Percentiles rank a stretch among this genome's conserved stretches.
Conservation (phyloP, 2,329 filamentous ascomycete genomes). For the Paraconiothyrium brasiliense region DNA sequence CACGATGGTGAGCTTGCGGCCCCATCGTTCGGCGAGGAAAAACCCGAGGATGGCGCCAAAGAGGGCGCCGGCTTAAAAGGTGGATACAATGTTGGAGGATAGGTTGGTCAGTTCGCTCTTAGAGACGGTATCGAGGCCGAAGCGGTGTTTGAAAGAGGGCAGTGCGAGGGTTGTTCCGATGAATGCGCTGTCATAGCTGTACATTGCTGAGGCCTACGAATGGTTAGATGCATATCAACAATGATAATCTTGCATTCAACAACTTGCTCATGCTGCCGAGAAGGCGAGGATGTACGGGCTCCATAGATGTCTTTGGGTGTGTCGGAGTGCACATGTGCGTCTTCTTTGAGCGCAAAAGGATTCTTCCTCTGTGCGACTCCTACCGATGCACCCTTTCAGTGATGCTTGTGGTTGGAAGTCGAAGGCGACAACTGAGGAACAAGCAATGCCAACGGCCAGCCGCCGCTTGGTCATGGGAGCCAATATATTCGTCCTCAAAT, state of each 20-base stretch:
- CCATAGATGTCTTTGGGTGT: not conserved
- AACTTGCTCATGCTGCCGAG: slow-evolving; percentile 9
- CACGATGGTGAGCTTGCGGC: slow-evolving; percentile 10
- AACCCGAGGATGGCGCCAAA: slow-evolving; percentile 11
- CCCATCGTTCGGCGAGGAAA: slow-evolving; percentile 10
- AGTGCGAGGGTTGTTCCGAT: slow-evolving; percentile 4
- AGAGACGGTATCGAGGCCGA: slow-evolving; percentile 7
- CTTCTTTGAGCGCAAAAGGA: slow-evolving; percentile 1
- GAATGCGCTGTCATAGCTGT: slow-evolving; percentile 1
- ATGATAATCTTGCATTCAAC: not conserved
- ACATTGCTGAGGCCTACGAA: not conserved
- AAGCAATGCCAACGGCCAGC: not conserved
- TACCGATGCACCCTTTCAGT: not conserved
- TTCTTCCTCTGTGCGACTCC: slow-evolving; percentile 4
- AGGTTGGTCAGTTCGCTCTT: not conserved
- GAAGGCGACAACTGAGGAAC: not conserved
- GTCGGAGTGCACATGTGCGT: not conserved
- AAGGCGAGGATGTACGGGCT: slow-evolving; percentile 7
- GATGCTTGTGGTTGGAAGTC: not conserved
- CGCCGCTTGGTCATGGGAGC: not conserved
- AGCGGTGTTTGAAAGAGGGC: slow-evolving; percentile 8
- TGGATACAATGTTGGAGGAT: slow-evolving; percentile 7
- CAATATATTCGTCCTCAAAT: not conserved
- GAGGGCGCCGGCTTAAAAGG: slow-evolving; percentile 7
- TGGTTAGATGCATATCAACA: not conserved